Percentiles rank a stretch among this genome's conserved stretches.
These are phyloP conservation scores for Sporothrix dimorphospora DNA, from an alignment of 2,329 filamentous ascomycete genomes.

Conservation along the genomic window DNA sequence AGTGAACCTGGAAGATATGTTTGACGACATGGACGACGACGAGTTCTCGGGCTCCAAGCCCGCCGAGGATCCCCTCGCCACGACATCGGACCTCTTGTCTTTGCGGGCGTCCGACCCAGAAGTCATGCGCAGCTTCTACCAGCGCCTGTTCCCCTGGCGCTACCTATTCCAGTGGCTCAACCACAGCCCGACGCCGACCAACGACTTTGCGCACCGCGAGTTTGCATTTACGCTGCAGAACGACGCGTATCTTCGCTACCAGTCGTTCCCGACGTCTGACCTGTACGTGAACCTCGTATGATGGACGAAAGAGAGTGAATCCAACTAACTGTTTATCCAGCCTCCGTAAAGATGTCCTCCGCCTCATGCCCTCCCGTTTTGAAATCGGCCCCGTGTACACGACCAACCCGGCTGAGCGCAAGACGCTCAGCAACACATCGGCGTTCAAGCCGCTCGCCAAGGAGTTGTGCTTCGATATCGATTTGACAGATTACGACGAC, in stretches of 20 bases:
- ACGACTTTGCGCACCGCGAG: conserved; percentile 90
- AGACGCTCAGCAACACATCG: conserved; percentile 76
- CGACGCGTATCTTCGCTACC: conserved; percentile 90
- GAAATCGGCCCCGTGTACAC: conserved; percentile 98
- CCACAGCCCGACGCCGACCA: conserved; percentile 81
- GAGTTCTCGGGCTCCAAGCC: conserved; percentile 57
- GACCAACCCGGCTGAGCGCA: conserved; percentile 90
- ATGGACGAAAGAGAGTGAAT: background rate
- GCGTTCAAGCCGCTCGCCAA: conserved; percentile 88
- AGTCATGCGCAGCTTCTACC: conserved; percentile 91
- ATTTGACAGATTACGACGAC: conserved; percentile 98
- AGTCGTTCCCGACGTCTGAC: conserved; percentile 63
- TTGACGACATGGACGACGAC: conserved; percentile 57
- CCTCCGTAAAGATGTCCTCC: conserved; percentile 87
- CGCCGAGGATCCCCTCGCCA: background rate
- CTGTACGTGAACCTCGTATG: conserved; percentile 45
- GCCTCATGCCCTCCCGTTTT: conserved; percentile 87
- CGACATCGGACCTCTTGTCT: conserved; percentile 33
- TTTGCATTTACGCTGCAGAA: conserved; percentile 95
- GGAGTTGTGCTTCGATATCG: conserved; percentile 98
- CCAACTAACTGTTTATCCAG: conserved; percentile 44
- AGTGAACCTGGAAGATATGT: conserved; percentile 62
- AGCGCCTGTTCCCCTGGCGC: conserved; percentile 92
- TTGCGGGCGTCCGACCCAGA: conserved; percentile 68
- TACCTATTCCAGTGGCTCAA: conserved; percentile 98